A percentile compares a stretch with the other conserved stretches of the same genome.
phyloP scores from a whole-genome alignment of 176 grass and related monocot genomes.

The Hyparrhenia diplandra region DNA sequence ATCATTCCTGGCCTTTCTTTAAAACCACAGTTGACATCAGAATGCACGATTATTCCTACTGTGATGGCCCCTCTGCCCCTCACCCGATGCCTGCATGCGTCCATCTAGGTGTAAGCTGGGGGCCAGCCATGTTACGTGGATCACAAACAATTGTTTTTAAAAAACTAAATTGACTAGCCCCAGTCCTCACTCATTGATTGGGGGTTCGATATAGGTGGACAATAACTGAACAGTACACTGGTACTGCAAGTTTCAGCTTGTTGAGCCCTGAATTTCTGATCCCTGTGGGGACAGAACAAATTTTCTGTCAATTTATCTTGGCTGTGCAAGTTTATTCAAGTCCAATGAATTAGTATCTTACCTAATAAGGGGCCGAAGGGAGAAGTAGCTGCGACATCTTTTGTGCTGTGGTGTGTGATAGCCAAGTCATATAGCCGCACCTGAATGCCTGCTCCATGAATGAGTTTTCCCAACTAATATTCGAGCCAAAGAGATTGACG shows the following conservation, averaged over 20 bases:
- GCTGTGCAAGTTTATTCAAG: not conserved
- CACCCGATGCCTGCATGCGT: conserved; percentile 23
- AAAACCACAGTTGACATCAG: not conserved
- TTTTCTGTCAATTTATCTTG: conserved; percentile 9
- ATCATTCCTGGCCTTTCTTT: not conserved
- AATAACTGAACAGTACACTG: not conserved
- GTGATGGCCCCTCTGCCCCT: not conserved
- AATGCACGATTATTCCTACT: conserved; percentile 13
- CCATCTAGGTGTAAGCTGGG: conserved; percentile 15
- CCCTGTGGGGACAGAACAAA: conserved; percentile 1
- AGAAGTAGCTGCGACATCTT: conserved; percentile 9
- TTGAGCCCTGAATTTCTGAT: not conserved
- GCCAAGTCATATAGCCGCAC: not conserved
- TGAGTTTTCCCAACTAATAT: conserved; percentile 21
- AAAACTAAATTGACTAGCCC: not conserved
- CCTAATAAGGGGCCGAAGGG: not conserved
- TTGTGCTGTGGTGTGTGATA: conserved; percentile 1
- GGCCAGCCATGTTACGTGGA: conserved; percentile 16
- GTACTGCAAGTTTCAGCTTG: not conserved
- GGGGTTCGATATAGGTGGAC: conserved; percentile 16
- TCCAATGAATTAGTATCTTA: conserved; percentile 3
- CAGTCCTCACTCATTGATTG: conserved; percentile 22
- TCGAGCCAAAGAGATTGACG: not conserved
- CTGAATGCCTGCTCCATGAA: not conserved
- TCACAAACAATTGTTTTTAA: conserved; percentile 8